phyloP scores from a whole-genome alignment of 345 rosid genomes.

The Gossypium longicalyx region DNA sequence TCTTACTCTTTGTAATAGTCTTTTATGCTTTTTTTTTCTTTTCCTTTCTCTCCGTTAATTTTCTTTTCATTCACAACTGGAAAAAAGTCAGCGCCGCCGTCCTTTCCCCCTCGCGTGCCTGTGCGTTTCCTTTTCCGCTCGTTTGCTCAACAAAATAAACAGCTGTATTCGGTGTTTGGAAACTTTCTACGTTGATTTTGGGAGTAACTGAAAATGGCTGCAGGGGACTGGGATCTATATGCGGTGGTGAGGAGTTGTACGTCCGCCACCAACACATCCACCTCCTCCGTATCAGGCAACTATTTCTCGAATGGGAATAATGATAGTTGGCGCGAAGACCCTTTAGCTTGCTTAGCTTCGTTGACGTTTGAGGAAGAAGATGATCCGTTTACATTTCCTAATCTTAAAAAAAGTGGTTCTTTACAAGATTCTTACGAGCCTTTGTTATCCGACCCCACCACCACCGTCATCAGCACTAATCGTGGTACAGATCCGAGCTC shows the following conservation, averaged over 20 bases:
- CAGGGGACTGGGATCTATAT: conserved; percentile 68
- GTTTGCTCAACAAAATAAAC: background rate
- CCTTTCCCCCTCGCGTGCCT: conserved; percentile 33
- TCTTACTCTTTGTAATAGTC: conserved; percentile 12
- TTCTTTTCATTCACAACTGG: conserved; percentile 10
- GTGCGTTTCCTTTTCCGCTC: conserved; percentile 24
- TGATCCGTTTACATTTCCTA: conserved; percentile 32
- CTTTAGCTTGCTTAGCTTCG: conserved; percentile 32
- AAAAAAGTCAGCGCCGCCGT: conserved; percentile 91
- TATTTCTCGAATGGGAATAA: background rate
- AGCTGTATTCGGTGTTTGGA: conserved; percentile 4
- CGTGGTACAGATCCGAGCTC: conserved; percentile 18
- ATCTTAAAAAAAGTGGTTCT: conserved; percentile 20
- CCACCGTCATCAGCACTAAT: background rate
- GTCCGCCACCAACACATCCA: conserved; percentile 13
- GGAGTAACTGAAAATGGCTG: conserved; percentile 26
- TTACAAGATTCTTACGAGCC: conserved; percentile 57
- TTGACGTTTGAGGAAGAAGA: conserved; percentile 36
- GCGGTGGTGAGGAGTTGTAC: conserved; percentile 73
- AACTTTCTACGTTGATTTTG: conserved; percentile 23
- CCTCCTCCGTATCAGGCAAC: background rate
- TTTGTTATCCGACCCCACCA: conserved; percentile 23
- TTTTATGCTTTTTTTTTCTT: background rate
- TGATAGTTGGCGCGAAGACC: conserved; percentile 12
- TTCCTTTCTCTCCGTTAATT: background rate